phyloP scores from a whole-genome alignment of 1,284 basidiomycete genomes.

The Volvariella volvacea region DNA sequence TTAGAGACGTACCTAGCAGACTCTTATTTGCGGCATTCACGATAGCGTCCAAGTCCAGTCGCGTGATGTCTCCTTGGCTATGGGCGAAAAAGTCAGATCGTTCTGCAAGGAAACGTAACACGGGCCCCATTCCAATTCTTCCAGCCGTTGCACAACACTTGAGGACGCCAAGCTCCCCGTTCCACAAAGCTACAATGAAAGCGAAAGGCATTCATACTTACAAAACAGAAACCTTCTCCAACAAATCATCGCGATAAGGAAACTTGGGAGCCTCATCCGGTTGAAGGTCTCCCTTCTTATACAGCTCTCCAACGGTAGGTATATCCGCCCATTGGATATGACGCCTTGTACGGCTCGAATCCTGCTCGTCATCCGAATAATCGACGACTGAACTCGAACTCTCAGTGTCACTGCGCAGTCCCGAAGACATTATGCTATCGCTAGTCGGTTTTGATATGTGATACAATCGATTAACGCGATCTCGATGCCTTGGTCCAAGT shows the following conservation, averaged over 20 bases:
- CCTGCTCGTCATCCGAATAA: constrained; percentile 14
- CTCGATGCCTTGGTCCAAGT: too few species aligned
- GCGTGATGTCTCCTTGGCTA: constrained; percentile 77
- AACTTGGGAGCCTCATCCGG: constrained; percentile 17
- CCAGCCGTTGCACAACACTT: too few species aligned
- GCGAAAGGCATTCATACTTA: constrained; percentile 34
- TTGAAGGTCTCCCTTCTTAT: constrained; percentile 28
- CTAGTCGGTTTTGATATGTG: too few species aligned
- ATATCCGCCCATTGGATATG: constrained; percentile 24
- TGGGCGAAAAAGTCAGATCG: constrained; percentile 4
- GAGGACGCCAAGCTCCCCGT: too few species aligned
- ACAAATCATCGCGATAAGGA: constrained; percentile 28
- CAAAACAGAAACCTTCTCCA: constrained; percentile 57
- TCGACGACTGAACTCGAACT: neutral
- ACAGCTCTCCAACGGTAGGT: constrained; percentile 42
- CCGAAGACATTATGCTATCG: too few species aligned
- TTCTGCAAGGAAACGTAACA: too few species aligned
- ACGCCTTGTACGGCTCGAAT: constrained; percentile 31
- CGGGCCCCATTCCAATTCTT: too few species aligned
- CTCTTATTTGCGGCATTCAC: constrained; percentile 85
- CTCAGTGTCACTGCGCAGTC: neutral
- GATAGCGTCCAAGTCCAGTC: constrained; percentile 67
- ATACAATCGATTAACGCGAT: too few species aligned
- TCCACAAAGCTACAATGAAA: too few species aligned
- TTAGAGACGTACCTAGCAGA: constrained; percentile 65